These are phyloP conservation scores for Monosporascus ibericus DNA, from an alignment of 2,329 filamentous ascomycete species.

Conservation along the genomic window DNA sequence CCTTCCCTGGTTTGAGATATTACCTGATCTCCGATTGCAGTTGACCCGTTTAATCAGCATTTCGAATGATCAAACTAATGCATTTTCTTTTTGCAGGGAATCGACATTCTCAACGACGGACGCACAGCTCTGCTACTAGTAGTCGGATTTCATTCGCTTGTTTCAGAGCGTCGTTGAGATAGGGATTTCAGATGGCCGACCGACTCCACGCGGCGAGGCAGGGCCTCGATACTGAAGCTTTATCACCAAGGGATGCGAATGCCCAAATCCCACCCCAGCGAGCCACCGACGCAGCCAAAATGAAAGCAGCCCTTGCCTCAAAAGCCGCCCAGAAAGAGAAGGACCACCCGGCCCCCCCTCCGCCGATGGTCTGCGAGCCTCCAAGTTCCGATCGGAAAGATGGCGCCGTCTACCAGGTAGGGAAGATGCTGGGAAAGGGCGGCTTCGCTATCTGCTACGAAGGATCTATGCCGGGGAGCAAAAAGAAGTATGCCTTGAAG, in stretches of 20 bases:
- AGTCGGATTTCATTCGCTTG: constrained; percentile 6
- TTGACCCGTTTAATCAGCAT: neutral
- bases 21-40: neutral
- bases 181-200: constrained; percentile 36
- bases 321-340: constrained; percentile 46
- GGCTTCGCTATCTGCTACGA: constrained; percentile 79
- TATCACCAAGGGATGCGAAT: constrained; percentile 61
- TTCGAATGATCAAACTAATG: neutral
- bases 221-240: constrained; percentile 52
- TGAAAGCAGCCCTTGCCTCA: constrained; percentile 39
- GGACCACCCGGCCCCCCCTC: constrained; percentile 61
- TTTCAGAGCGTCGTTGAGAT: constrained; percentile 2
- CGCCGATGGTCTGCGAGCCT: constrained; percentile 52
- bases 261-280: constrained; percentile 41
- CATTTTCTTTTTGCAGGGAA: neutral
- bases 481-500: constrained; percentile 68
- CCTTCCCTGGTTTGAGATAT: neutral
- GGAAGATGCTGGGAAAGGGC: constrained; percentile 70
- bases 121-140: constrained; percentile 5
- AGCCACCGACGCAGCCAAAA: constrained; percentile 34
- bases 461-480: constrained; percentile 59
- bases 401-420: constrained; percentile 68
- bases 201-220: constrained; percentile 41
- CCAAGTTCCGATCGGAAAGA: constrained; percentile 62
- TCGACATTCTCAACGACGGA: neutral